A percentile compares a stretch with the other conserved stretches of the same genome.
Evolutionary conservation across 1,284 basidiomycete species (phyloP).

Genomic region (Cutaneotrichosporon mucoides): DNA sequence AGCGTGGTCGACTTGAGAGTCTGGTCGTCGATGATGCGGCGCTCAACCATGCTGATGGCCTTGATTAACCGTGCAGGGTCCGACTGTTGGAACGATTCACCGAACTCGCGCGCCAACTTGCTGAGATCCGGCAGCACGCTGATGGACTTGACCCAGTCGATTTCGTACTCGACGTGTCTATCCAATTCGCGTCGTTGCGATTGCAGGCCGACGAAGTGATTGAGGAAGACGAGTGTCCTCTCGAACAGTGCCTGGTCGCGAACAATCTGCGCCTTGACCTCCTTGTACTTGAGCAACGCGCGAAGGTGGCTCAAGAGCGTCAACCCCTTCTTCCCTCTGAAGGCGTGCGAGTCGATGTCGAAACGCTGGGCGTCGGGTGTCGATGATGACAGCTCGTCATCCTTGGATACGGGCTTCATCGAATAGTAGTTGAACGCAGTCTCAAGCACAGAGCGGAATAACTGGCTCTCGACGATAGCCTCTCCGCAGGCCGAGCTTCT

Average conservation of each 20-base stretch:
- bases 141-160: conserved; percentile 92
- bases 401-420: not conserved
- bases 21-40: conserved; percentile 65
- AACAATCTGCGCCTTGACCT: conserved; percentile 71
- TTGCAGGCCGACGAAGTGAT: conserved; percentile 85
- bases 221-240: conserved; percentile 62
- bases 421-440: conserved; percentile 78
- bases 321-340: conserved; percentile 91
- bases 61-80: conserved; percentile 58
- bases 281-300: conserved; percentile 61
- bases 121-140: conserved; percentile 84
- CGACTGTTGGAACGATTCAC: conserved; percentile 63
- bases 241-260: conserved; percentile 59
- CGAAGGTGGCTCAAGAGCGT: conserved; percentile 76
- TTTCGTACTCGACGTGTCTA: conserved; percentile 87
- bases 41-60: conserved; percentile 66
- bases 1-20: conserved; percentile 49
- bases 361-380: conserved; percentile 42
- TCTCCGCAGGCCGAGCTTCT: conserved; percentile 71
- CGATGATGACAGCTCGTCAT: conserved; percentile 5
- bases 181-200: conserved; percentile 76
- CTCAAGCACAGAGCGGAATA: conserved; percentile 70
- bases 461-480: conserved; percentile 68
- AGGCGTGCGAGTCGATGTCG: conserved; percentile 75
- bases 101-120: conserved; percentile 80